Evolutionary conservation across 179 eudicot species (phyloP), one percentile per base, ranked within the genome.

Genomic region (Heliamphora pulchella): DNA sequence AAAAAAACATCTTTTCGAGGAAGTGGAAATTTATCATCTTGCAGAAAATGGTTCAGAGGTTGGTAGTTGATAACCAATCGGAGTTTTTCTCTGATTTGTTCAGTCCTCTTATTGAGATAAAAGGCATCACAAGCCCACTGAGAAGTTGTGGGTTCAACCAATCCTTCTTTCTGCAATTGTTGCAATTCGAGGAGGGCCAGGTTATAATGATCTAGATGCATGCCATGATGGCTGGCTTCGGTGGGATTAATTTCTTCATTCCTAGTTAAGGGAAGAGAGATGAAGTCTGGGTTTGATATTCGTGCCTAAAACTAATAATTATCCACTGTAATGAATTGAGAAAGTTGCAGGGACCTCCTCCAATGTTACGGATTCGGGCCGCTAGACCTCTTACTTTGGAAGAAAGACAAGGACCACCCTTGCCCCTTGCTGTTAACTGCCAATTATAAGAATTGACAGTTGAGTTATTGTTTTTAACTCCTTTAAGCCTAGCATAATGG

Each of bases 181-280:
- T n/a, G 8, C 5, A 71, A 20, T 7, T 48, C 75, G 0, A 0
- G 14, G 2, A 48, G 13, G 6, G 44, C 46, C 1, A 72, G 61
- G 1, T 20, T 6, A 2, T 20, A 51, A 9, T 51, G 44, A 8
- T 51, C 46, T 0, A 3, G 76, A 22, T 18, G 51, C 61, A 51
- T 51, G 3, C 76, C 61, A 3, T 20, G 8, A 17, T 47, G 13
- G 8, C 31, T 70, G 0, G 74, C 74, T 47, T 70, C 50, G 31
- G 57, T 71, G 17, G 77, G 63, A 1, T 54, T 54, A 2, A 53
- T 54, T 3, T 74, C 77, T 74, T 74, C 47, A 53, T 74, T 74
- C 7, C 11, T 74, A 9, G 53, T 74, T 0, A 54, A 54, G 2
- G 63, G 47, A 4, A 74, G 47, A 2, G 47, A 4, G 2, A 74